Conservation (phyloP, 306 rosid genomes). For the barrel medic (Medicago truncatula) region MtrunA17r5.0-ANR NC_053049.1:4144001-4144500, state of each 20-base stretch:
- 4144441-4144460: neutral
- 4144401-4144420: conserved; percentile 67
- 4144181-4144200: conserved; percentile 14
- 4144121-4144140: conserved; percentile 85
- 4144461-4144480: conserved; percentile 28
- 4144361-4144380: conserved; percentile 84
- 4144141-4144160: conserved; percentile 89
- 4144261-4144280: conserved; percentile 20
- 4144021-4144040: conserved; percentile 9
- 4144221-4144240: conserved; percentile 2
- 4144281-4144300: conserved; percentile 21
- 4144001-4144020: conserved; percentile 5
- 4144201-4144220: neutral
- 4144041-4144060: conserved; percentile 62
- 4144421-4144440: conserved; percentile 28
- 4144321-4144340: conserved; percentile 88
- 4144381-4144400: conserved; percentile 76
- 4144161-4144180: conserved; percentile 28
- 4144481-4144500: conserved; percentile 58
- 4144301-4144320: conserved; percentile 63
- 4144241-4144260: neutral
- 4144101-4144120: conserved; percentile 84
- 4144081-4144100: conserved; percentile 60
- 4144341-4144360: conserved; percentile 88
- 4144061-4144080: conserved; percentile 84